Conservation (phyloP, 2,329 filamentous ascomycete species). For the Fusarium pilosicola region DNA sequence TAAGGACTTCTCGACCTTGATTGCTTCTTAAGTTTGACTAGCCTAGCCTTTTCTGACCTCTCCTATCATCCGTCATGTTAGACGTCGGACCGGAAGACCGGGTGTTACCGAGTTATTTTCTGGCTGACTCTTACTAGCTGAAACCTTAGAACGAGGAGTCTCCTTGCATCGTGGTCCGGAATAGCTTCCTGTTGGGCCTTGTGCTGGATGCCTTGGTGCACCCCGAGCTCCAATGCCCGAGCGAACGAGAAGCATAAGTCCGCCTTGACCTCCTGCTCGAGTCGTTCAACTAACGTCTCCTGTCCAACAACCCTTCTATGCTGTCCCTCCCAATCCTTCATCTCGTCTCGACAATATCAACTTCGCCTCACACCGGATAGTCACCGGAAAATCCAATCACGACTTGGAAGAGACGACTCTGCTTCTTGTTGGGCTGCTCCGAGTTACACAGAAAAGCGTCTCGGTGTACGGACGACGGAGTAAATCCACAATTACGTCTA, state of each 20-base stretch:
- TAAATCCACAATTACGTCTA: background rate
- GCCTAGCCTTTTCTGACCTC: background rate
- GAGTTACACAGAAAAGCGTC: slow-evolving; percentile 20
- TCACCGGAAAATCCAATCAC: slow-evolving; percentile 12
- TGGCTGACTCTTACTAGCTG: slow-evolving; percentile 6
- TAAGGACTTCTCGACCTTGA: background rate
- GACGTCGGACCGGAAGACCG: slow-evolving; percentile 7
- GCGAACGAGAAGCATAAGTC: background rate
- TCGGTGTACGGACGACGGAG: background rate
- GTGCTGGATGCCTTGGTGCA: background rate
- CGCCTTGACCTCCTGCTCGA: background rate
- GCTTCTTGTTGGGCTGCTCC: slow-evolving; percentile 11
- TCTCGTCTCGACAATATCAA: background rate
- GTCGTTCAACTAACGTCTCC: background rate
- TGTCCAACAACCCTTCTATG: background rate
- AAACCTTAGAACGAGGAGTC: slow-evolving; percentile 11
- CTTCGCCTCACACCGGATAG: background rate
- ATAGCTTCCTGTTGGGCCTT: slow-evolving; percentile 31
- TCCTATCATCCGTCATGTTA: slow-evolving; percentile 6
- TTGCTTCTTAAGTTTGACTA: background rate
- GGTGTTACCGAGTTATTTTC: slow-evolving; percentile 1
- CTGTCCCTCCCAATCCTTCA: background rate
- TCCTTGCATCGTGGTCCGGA: slow-evolving; percentile 8
- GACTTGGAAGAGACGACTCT: background rate
- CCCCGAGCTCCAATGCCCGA: background rate